Conservation (phyloP, 1,284 basidiomycete genomes). For the Rhodotorula sp. region DNA sequence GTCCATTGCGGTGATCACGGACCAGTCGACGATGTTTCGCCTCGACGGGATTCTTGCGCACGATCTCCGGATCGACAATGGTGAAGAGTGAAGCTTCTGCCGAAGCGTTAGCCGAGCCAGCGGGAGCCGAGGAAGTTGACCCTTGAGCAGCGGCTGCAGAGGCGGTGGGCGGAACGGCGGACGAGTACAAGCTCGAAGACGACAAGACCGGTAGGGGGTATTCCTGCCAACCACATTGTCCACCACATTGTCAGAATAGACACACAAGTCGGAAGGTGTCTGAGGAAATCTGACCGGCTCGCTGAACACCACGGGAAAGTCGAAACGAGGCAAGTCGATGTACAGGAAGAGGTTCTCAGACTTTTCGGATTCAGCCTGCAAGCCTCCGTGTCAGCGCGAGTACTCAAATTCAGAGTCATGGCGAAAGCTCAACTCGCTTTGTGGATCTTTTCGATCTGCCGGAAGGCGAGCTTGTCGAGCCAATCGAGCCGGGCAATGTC, state of each 20-base stretch:
- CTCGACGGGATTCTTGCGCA: slow-evolving; percentile 90
- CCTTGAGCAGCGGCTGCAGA: slow-evolving; percentile 21
- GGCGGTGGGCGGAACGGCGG: slow-evolving; percentile 19
- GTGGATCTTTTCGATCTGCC: slow-evolving; percentile 90
- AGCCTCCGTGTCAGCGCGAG: background rate
- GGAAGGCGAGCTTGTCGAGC: slow-evolving; percentile 88
- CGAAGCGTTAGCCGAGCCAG: slow-evolving; percentile 32
- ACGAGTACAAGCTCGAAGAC: slow-evolving; percentile 46
- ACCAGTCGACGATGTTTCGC: slow-evolving; percentile 93
- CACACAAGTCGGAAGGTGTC: fast-evolving
- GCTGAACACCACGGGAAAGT: slow-evolving; percentile 95
- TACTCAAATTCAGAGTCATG: too few species aligned
- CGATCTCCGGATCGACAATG: slow-evolving; percentile 87
- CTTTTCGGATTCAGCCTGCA: slow-evolving; percentile 76
- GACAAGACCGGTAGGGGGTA: slow-evolving; percentile 46
- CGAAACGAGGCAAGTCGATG: slow-evolving; percentile 93
- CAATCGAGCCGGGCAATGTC: slow-evolving; percentile 93
- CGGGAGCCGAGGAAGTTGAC: slow-evolving; percentile 40
- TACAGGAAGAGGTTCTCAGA: slow-evolving; percentile 89
- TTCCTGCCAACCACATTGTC: slow-evolving; percentile 41
- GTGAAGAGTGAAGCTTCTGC: slow-evolving; percentile 63
- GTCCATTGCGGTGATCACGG: slow-evolving; percentile 89
- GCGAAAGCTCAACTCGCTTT: slow-evolving; percentile 7
- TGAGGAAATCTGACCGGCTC: slow-evolving; percentile 61
- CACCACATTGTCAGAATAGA: slow-evolving; percentile 12